A percentile compares a stretch with the other conserved stretches of the same genome.
Evolutionary conservation across 306 rosid genomes (phyloP).

Genomic region (Rosa chinensis): DNA sequence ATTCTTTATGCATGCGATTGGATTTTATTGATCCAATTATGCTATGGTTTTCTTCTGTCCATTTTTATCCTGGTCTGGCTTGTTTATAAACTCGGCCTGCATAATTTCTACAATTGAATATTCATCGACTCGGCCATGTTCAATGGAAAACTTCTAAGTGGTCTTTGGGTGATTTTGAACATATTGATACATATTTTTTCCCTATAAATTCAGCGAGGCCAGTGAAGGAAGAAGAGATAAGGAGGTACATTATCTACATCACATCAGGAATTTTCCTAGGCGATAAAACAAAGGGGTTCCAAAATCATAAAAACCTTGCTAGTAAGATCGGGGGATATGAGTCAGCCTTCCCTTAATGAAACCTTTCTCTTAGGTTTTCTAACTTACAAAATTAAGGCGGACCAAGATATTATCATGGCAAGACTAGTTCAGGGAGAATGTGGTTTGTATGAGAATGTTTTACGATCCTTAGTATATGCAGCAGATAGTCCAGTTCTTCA

Average conservation of each 20-base stretch:
- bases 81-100: too few relatives aligned
- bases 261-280: neutral
- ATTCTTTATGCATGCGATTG: too few relatives aligned
- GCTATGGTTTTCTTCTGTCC: too few relatives aligned
- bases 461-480: conserved; percentile 1
- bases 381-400: neutral
- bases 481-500: neutral
- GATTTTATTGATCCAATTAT: too few relatives aligned
- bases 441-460: conserved; percentile 2
- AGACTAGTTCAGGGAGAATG: neutral
- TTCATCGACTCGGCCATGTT: too few relatives aligned
- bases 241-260: neutral
- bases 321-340: neutral
- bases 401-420: neutral
- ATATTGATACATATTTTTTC: too few relatives aligned
- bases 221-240: neutral
- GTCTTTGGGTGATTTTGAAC: too few relatives aligned
- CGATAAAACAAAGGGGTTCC: neutral
- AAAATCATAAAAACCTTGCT: neutral
- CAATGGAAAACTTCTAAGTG: too few relatives aligned
- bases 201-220: neutral
- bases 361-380: neutral
- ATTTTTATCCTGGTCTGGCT: too few relatives aligned
- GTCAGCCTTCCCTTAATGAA: neutral
- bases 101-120: too few relatives aligned